These are phyloP conservation scores for Nitzschia sp. DNA, from an alignment of 108 stramenopile species.

Conservation along the genomic window DNA sequence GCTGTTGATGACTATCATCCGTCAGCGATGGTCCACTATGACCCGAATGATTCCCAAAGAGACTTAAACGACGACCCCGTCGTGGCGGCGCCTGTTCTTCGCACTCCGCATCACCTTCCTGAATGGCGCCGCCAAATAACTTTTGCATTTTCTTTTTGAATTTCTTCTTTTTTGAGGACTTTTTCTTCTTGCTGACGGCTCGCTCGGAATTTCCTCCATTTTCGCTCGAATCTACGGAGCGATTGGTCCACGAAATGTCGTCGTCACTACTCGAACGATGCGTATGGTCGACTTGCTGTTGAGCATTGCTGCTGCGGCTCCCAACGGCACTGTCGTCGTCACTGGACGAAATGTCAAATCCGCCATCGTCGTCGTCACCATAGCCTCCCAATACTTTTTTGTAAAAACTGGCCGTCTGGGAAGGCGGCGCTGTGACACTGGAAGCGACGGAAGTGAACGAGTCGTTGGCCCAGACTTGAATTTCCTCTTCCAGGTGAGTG, in stretches of 20 bases:
- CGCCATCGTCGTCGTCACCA: neutral
- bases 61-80: slow-evolving; percentile 3
- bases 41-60: slow-evolving; percentile 3
- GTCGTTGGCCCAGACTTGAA: neutral
- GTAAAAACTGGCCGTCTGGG: slow-evolving; percentile 25
- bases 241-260: slow-evolving; percentile 1
- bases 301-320: neutral
- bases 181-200: slow-evolving; percentile 1
- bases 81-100: neutral
- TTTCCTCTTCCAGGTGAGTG: slow-evolving; percentile 12
- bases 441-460: slow-evolving; percentile 26
- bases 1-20: too few species aligned
- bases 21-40: neutral
- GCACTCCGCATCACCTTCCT: neutral
- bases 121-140: slow-evolving; percentile 10
- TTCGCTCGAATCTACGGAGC: neutral
- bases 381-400: slow-evolving; percentile 1
- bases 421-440: slow-evolving; percentile 24
- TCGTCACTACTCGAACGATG: neutral
- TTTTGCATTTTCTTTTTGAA: neutral
- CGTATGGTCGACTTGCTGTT: neutral
- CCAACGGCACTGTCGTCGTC: slow-evolving; percentile 13
- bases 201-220: neutral
- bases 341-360: neutral
- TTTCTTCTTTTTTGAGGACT: neutral